Evolutionary conservation across 768 basidiomycete species (phyloP).

Genomic region (Sarcodon aspratus): DNA sequence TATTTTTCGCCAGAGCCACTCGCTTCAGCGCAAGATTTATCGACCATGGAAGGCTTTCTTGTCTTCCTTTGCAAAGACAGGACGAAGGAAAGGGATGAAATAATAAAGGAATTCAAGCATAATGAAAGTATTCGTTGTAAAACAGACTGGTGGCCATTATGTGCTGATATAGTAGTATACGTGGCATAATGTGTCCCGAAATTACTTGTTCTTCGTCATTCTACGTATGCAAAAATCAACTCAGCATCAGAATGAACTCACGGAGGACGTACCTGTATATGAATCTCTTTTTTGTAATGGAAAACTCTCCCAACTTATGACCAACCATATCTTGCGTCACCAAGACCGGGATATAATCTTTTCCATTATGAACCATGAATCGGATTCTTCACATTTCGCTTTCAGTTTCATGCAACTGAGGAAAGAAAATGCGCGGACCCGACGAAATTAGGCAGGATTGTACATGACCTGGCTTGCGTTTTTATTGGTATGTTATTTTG

Average conservation of each 20-base stretch:
- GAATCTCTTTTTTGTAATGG: conserved; percentile 82
- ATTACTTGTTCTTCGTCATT: conserved; percentile 31
- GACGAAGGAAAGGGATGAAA: too few relatives aligned
- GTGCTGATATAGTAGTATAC: too few relatives aligned
- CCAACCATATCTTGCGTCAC: conserved; percentile 98
- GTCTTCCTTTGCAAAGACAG: too few relatives aligned
- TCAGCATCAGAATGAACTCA: not conserved
- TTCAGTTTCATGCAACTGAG: not conserved
- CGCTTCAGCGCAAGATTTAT: too few relatives aligned
- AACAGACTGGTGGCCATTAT: too few relatives aligned
- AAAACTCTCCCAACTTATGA: conserved; percentile 94
- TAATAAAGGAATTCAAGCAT: too few relatives aligned
- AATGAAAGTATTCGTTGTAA: too few relatives aligned
- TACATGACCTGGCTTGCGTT: conserved; percentile 83
- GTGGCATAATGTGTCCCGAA: too few relatives aligned
- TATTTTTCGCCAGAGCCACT: too few relatives aligned
- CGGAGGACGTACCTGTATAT: conserved; percentile 60
- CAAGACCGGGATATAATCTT: conserved; percentile 73
- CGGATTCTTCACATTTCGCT: conserved; percentile 40
- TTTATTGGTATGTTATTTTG: conserved; percentile 76
- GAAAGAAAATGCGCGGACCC: conserved; percentile 37
- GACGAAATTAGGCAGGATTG: conserved; percentile 91
- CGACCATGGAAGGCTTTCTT: too few relatives aligned
- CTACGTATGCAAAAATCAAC: conserved; percentile 10
- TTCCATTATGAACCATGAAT: conserved; percentile 93